Base-by-base conservation (phyloP, 768 basidiomycete species). In the Phanerodontia chrysosporium region DNA sequence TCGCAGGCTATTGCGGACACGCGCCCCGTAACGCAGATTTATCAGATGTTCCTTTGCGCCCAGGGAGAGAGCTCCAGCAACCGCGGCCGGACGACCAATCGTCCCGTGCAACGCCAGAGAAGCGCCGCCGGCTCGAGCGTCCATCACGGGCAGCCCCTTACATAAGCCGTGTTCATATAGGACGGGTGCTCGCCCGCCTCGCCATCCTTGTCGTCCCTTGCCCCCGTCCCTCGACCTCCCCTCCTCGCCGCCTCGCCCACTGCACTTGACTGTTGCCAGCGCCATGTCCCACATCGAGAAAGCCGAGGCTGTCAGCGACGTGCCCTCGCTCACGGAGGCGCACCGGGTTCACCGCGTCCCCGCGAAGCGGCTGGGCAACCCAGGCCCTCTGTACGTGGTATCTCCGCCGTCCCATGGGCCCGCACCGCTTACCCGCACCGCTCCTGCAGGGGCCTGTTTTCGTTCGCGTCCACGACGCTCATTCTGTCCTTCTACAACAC, bases 381-480 rank as follows among this genome's bases (percentile, higher is more conserved):
- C 88, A 12, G 83, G 76, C 10, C 72, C 83, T 22, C 79, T 86
- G 80, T 83, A 60, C 60, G 78, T 67, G 36, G 59, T 57, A 12
- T 46, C 52, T 46, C n/a, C 48, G 14, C 35, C 45, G 18, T 62
- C 51, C 18, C 49, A 49, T 28, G 57, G 3, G 59, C 22, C 25
- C 32, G 8, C 18, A 45, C 35, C 24, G 55, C 30, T 66, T 24
- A 59, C 61, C 0, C n/a, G 36, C 18, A 18, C 61, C n/a, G 58
- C 64, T 3, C 18, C 39, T 57, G 0, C 66, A 90, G 89, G 29
- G 91, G 92, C 22, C 77, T 92, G 39, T 88, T 89, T 70, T 86
- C 87, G 39, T 93, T 93, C 75, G 90, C 92, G 21, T 87, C 88
- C 3, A 91, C 92, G 12, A 92, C 90, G 0, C 78, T 93, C 66